Evolutionary conservation across 176 grass and related monocot genomes (phyloP).

Genomic region (Microstegium vimineum): DNA sequence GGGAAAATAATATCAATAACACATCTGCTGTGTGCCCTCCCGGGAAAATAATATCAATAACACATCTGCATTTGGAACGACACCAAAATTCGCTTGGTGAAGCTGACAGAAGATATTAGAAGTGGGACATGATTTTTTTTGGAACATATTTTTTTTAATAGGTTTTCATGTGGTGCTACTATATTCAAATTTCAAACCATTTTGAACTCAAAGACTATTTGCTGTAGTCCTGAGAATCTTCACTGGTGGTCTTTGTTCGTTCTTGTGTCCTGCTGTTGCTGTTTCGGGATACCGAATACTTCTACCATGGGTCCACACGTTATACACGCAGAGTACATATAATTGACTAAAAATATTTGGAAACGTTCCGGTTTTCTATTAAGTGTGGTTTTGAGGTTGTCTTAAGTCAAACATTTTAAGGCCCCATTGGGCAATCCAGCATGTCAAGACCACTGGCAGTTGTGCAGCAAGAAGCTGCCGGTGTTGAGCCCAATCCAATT

Average conservation of each 20-base stretch:
- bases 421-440: conserved; percentile 91
- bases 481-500: conserved; percentile 99
- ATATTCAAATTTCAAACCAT: conserved; percentile 1
- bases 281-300: background rate
- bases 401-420: too few relatives aligned
- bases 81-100: background rate
- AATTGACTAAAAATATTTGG: conserved; percentile 22
- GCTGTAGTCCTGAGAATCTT: background rate
- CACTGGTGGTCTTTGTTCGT: background rate
- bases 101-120: background rate
- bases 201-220: background rate
- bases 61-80: too few relatives aligned
- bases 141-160: too few relatives aligned
- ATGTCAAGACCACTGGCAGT: conserved; percentile 98
- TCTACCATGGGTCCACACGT: background rate
- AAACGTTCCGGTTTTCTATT: too few relatives aligned
- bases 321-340: background rate
- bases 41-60: too few relatives aligned
- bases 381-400: too few relatives aligned
- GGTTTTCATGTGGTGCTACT: background rate
- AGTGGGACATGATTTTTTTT: background rate
- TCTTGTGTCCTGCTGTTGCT: background rate
- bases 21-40: too few relatives aligned
- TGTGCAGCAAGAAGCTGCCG: conserved; percentile 88
- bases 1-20: too few relatives aligned